phyloP scores from a whole-genome alignment of 805 yeast genomes.

The Ogataea corticis region DNA sequence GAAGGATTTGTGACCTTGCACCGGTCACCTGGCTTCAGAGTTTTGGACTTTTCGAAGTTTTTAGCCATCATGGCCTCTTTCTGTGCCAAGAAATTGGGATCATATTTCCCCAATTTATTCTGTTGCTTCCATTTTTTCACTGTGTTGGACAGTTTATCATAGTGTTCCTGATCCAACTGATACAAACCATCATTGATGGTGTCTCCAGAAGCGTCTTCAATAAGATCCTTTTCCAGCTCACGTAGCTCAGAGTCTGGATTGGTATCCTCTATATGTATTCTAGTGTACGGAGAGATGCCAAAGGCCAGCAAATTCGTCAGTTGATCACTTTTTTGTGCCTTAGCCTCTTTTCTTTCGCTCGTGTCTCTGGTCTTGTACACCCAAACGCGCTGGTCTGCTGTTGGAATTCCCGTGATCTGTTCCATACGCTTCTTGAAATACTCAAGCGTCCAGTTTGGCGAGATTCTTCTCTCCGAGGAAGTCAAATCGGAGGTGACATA shows the following conservation, averaged over 20 bases:
- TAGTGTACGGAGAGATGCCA: slow-evolving; percentile 38
- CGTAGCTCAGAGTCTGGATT: slow-evolving; percentile 52
- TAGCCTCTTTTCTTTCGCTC: slow-evolving; percentile 35
- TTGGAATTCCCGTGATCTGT: slow-evolving; percentile 72
- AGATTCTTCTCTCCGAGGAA: slow-evolving; percentile 67
- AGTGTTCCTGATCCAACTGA: slow-evolving; percentile 58
- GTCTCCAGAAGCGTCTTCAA: slow-evolving; percentile 19
- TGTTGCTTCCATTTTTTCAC: slow-evolving; percentile 77
- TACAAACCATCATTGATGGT: slow-evolving; percentile 38
- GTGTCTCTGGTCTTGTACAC: slow-evolving; percentile 44
- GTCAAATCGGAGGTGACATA: slow-evolving; percentile 65
- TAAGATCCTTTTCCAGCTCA: slow-evolving; percentile 25
- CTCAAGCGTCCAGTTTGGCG: slow-evolving; percentile 59
- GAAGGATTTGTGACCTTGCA: slow-evolving; percentile 42
- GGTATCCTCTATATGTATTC: slow-evolving; percentile 60
- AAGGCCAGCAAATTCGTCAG: slow-evolving; percentile 28
- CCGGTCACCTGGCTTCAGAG: slow-evolving; percentile 49
- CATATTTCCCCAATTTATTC: slow-evolving; percentile 70
- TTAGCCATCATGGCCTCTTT: slow-evolving; percentile 24
- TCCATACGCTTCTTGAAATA: slow-evolving; percentile 59
- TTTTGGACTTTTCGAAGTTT: slow-evolving; percentile 34
- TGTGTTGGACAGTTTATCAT: slow-evolving; percentile 58
- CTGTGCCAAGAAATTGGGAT: slow-evolving; percentile 46
- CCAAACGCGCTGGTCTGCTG: slow-evolving; percentile 51
- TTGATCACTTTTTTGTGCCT: slow-evolving; percentile 13